phyloP scores from a whole-genome alignment of 1,139 yeast genomes.

The Lodderomyces parapsilosis region DNA sequence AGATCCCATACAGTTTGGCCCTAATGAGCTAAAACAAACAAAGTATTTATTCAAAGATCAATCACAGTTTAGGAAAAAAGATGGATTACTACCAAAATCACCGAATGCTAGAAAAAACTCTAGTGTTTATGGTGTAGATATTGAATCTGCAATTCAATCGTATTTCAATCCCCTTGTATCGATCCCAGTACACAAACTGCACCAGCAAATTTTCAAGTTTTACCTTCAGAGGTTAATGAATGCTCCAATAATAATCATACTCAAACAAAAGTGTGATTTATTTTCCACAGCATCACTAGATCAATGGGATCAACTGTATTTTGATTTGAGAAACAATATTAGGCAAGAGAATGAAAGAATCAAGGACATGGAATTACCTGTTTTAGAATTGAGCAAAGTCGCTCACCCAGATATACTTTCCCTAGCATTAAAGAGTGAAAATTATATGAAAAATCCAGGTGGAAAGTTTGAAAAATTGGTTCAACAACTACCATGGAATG shows the following conservation, averaged over 20 bases:
- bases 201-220: conserved; percentile 28
- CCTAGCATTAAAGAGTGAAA: conserved; percentile 22
- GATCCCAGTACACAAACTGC: conserved; percentile 15
- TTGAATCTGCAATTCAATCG: conserved; percentile 19
- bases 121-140: not conserved
- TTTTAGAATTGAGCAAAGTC: conserved; percentile 32
- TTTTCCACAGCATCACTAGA: conserved; percentile 27
- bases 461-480: not conserved
- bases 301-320: conserved; percentile 25
- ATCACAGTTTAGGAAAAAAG: not conserved
- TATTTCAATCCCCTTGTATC: conserved; percentile 19
- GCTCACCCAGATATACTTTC: conserved; percentile 28
- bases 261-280: conserved; percentile 29
- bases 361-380: conserved; percentile 15
- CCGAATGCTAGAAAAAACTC: not conserved
- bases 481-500: conserved; percentile 11
- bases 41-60: conserved; percentile 6
- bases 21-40: conserved; percentile 6
- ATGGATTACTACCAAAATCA: conserved; percentile 1
- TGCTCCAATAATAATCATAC: conserved; percentile 34
- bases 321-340: not conserved
- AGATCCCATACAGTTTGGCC: conserved; percentile 10
- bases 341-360: conserved; percentile 2
- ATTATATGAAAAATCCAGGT: not conserved
- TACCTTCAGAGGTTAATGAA: conserved; percentile 23